phyloP scores from a whole-genome alignment of 164 flowering plant species.

The Tinospora cordifolia region DNA sequence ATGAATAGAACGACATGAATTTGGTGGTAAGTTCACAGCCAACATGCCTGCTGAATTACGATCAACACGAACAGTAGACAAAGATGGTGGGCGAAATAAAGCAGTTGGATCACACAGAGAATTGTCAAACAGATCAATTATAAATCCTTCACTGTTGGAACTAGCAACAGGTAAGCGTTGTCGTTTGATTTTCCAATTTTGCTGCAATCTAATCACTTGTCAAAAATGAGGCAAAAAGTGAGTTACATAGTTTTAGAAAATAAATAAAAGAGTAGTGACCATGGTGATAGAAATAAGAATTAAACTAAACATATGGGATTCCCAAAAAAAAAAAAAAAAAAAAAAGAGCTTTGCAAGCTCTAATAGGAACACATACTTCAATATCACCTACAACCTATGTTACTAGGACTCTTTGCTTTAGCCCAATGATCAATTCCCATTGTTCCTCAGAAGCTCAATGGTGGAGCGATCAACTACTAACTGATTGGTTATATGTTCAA shows the following conservation, averaged over 20 bases:
- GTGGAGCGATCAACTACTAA: too few species aligned
- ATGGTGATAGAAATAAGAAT: background rate
- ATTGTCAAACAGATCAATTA: slow-evolving; percentile 75
- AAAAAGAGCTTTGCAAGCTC: background rate
- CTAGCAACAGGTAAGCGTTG: slow-evolving; percentile 60
- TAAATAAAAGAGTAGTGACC: background rate
- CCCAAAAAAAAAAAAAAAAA: too few species aligned
- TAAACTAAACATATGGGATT: background rate
- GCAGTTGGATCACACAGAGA: slow-evolving; percentile 43
- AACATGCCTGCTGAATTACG: slow-evolving; percentile 89
- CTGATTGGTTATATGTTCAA: too few species aligned
- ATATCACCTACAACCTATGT: background rate
- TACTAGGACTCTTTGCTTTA: too few species aligned
- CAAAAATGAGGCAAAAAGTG: slow-evolving; percentile 13
- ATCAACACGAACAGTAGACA: slow-evolving; percentile 64
- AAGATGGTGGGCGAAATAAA: slow-evolving; percentile 47
- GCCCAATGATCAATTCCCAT: too few species aligned
- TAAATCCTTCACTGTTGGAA: slow-evolving; percentile 75
- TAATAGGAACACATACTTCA: background rate
- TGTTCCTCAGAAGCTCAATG: too few species aligned
- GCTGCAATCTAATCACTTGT: slow-evolving; percentile 73
- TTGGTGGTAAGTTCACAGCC: slow-evolving; percentile 59
- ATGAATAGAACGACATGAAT: slow-evolving; percentile 53
- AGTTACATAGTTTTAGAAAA: background rate
- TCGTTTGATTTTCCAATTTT: slow-evolving; percentile 93